phyloP scores from a whole-genome alignment of 495 filamentous ascomycete genomes.

The Chaetomium cochliodes region DNA sequence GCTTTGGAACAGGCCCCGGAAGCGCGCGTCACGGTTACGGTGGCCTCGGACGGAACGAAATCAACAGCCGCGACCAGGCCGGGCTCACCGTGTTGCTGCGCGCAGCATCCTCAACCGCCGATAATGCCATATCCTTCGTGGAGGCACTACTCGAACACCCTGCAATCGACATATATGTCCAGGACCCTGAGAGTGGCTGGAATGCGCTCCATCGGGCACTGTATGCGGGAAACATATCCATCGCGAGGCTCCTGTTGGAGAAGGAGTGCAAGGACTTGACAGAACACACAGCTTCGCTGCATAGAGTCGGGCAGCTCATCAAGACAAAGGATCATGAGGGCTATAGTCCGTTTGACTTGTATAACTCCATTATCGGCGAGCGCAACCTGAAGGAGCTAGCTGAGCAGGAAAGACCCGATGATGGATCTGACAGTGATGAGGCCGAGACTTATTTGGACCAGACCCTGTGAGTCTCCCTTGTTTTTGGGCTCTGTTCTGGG shows the following conservation, averaged over 20 bases:
- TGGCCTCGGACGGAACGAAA: slow-evolving; percentile 64
- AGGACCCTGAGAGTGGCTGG: slow-evolving; percentile 93
- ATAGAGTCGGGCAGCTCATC: slow-evolving; percentile 63
- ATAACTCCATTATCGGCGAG: slow-evolving; percentile 74
- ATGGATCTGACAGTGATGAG: slow-evolving; percentile 46
- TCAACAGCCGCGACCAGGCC: slow-evolving; percentile 75
- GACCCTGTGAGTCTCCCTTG: slow-evolving; percentile 22
- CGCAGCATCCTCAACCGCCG: slow-evolving; percentile 69
- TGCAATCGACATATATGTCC: slow-evolving; percentile 76
- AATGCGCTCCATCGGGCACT: slow-evolving; percentile 89
- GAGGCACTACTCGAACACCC: slow-evolving; percentile 75
- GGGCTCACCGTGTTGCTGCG: slow-evolving; percentile 85
- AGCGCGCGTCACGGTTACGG: slow-evolving; percentile 31
- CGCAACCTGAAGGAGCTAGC: slow-evolving; percentile 40
- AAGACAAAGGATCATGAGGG: slow-evolving; percentile 96
- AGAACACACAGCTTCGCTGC: slow-evolving; percentile 45
- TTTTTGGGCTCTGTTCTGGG: neutral
- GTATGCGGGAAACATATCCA: slow-evolving; percentile 87
- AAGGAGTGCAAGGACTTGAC: slow-evolving; percentile 68
- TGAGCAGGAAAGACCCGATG: slow-evolving; percentile 32
- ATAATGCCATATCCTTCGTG: slow-evolving; percentile 68
- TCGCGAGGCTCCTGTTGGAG: slow-evolving; percentile 75
- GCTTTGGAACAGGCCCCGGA: slow-evolving; percentile 33
- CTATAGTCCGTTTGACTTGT: slow-evolving; percentile 90
- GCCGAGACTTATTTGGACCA: slow-evolving; percentile 28